Evolutionary conservation across 345 rosid species (phyloP).

Genomic region (Eutrema japonicum): DNA sequence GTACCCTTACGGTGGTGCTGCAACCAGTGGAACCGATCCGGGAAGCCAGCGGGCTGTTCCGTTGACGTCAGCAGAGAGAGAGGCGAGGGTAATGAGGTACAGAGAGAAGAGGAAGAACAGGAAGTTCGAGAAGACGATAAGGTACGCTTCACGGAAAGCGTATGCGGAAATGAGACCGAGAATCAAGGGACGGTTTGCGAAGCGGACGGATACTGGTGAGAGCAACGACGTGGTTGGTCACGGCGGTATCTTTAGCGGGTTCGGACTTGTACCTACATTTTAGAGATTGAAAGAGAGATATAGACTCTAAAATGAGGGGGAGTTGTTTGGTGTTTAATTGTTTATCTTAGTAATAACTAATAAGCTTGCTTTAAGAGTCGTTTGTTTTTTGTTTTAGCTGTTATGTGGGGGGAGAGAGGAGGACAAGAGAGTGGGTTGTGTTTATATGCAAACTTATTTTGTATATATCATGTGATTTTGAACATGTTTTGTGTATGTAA

Average conservation of each 20-base stretch:
- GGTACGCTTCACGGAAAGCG: slow-evolving; percentile 91
- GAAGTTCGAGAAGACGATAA: slow-evolving; percentile 95
- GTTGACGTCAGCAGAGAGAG: slow-evolving; percentile 79
- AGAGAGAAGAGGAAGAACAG: slow-evolving; percentile 97
- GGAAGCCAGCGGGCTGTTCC: slow-evolving; percentile 56
- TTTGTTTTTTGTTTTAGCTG: slow-evolving; percentile 21
- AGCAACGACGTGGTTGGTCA: slow-evolving; percentile 49
- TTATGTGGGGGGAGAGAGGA: slow-evolving; percentile 1
- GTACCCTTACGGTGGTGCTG: slow-evolving; percentile 49
- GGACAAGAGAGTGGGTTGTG: slow-evolving; percentile 40
- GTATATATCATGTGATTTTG: slow-evolving; percentile 43
- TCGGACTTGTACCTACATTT: slow-evolving; percentile 83
- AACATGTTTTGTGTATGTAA: slow-evolving; percentile 20
- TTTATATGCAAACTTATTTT: slow-evolving; percentile 39
- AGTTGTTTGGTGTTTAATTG: neutral
- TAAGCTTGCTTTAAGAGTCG: slow-evolving; percentile 21
- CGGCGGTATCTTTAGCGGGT: slow-evolving; percentile 50
- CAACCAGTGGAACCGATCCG: slow-evolving; percentile 50
- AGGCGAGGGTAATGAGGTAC: slow-evolving; percentile 93
- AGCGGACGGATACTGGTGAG: slow-evolving; percentile 56
- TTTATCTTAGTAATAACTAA: slow-evolving; percentile 36
- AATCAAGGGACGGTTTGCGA: slow-evolving; percentile 92
- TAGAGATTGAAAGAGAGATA: slow-evolving; percentile 36
- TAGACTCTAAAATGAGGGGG: slow-evolving; percentile 6
- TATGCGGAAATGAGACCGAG: slow-evolving; percentile 91